phyloP scores from a whole-genome alignment of 2,329 filamentous ascomycete species.

The Claviceps sp. region DNA sequence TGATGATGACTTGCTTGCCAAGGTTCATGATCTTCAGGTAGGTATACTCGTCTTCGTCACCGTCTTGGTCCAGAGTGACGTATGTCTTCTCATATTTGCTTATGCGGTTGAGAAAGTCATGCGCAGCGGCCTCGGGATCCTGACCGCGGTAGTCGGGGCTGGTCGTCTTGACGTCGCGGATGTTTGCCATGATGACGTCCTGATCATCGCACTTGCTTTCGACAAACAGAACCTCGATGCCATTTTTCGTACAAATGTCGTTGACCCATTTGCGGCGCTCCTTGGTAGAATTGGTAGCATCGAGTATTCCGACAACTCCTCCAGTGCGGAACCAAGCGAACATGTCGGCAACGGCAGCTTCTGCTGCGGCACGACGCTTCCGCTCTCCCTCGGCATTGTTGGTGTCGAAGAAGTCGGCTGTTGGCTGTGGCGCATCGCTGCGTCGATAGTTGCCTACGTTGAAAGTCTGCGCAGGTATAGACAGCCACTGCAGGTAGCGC shows the following conservation, averaged over 20 bases:
- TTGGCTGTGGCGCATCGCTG: slow-evolving; percentile 75
- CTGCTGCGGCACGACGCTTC: slow-evolving; percentile 73
- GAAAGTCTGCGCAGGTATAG: slow-evolving; percentile 86
- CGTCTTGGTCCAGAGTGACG: slow-evolving; percentile 71
- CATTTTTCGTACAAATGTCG: slow-evolving; percentile 59
- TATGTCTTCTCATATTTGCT: slow-evolving; percentile 97
- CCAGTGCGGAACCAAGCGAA: slow-evolving; percentile 72
- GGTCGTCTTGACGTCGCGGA: slow-evolving; percentile 91
- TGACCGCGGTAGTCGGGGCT: slow-evolving; percentile 90
- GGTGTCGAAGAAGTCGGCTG: slow-evolving; percentile 90
- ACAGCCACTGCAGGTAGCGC: slow-evolving; percentile 93
- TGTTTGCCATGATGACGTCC: slow-evolving; percentile 94
- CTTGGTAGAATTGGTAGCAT: slow-evolving; percentile 95
- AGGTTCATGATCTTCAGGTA: slow-evolving; percentile 98
- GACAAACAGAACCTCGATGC: slow-evolving; percentile 85
- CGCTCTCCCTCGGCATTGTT: slow-evolving; percentile 83
- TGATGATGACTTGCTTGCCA: slow-evolving; percentile 93
- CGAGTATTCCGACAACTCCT: slow-evolving; percentile 83
- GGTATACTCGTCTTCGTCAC: slow-evolving; percentile 71
- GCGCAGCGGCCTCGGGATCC: slow-evolving; percentile 80
- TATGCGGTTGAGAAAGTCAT: slow-evolving; percentile 88
- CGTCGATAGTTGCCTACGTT: slow-evolving; percentile 96
- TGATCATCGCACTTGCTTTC: slow-evolving; percentile 96
- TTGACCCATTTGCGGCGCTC: slow-evolving; percentile 81
- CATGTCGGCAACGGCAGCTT: slow-evolving; percentile 90